Percentiles rank a stretch among this genome's conserved stretches.
Conservation (phyloP, 208 protist genomes). For the Wallacemonas sp. region DNA sequence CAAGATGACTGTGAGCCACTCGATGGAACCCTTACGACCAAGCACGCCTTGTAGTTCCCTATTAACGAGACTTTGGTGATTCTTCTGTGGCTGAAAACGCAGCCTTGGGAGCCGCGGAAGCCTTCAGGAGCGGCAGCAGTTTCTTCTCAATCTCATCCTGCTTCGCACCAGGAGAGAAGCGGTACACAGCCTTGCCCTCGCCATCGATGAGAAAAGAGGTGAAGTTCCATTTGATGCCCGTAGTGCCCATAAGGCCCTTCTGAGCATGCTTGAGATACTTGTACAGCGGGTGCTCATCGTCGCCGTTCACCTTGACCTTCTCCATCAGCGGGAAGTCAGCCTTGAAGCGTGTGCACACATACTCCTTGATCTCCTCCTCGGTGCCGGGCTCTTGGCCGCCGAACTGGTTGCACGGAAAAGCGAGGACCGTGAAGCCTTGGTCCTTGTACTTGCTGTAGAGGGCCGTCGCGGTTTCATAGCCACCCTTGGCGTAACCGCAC, state of each 20-base stretch:
- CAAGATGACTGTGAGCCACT: too few relatives aligned
- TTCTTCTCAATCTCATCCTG: conserved; percentile 54
- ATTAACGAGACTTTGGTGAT: too few relatives aligned
- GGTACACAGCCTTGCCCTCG: conserved; percentile 47
- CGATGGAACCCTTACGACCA: too few relatives aligned
- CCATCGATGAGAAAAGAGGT: conserved; percentile 85
- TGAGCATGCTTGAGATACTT: conserved; percentile 68
- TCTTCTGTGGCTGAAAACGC: not conserved
- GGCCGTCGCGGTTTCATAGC: conserved; percentile 59
- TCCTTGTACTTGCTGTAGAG: conserved; percentile 78
- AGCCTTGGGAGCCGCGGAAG: too few relatives aligned
- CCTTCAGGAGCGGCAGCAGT: conserved; percentile 44
- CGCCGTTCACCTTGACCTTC: conserved; percentile 90
- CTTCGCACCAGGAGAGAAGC: conserved; percentile 58
- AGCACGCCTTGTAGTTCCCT: too few relatives aligned
- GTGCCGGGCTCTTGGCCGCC: conserved; percentile 77
- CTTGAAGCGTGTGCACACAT: conserved; percentile 49
- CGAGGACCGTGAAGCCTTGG: conserved; percentile 74
- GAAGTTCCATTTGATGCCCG: conserved; percentile 92
- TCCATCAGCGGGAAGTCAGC: conserved; percentile 79
- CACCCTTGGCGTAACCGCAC: conserved; percentile 77
- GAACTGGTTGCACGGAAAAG: conserved; percentile 93
- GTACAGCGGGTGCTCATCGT: conserved; percentile 68
- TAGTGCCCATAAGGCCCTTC: conserved; percentile 50
- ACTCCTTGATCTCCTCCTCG: conserved; percentile 74